Evolutionary conservation across 805 yeast species (phyloP).

Genomic region (Suhomyces prunicola): DNA sequence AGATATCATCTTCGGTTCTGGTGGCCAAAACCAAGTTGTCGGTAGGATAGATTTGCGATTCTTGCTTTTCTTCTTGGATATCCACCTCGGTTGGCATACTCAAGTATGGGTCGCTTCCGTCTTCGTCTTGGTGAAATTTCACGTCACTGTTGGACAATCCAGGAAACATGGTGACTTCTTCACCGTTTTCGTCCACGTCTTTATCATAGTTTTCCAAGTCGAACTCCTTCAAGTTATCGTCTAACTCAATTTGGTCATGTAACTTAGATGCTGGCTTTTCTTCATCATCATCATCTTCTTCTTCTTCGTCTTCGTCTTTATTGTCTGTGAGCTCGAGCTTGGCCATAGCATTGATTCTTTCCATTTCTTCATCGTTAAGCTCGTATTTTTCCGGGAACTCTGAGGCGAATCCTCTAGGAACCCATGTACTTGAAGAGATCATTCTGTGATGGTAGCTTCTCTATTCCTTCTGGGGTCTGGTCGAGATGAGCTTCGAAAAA

Average conservation of each 20-base stretch:
- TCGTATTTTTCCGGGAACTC: constrained; percentile 90
- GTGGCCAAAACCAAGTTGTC: constrained; percentile 89
- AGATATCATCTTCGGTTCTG: constrained; percentile 93
- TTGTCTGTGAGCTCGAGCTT: constrained; percentile 79
- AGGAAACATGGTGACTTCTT: constrained; percentile 63
- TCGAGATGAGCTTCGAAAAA: constrained; percentile 3
- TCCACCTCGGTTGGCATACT: constrained; percentile 64
- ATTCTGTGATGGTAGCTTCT: constrained; percentile 31
- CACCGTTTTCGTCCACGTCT: constrained; percentile 59
- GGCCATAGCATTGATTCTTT: constrained; percentile 82
- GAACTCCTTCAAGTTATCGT: constrained; percentile 85
- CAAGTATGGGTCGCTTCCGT: constrained; percentile 59
- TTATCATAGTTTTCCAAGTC: constrained; percentile 83
- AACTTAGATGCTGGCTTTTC: constrained; percentile 31
- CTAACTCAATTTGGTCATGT: constrained; percentile 57
- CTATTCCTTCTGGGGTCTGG: neutral
- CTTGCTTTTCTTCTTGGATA: constrained; percentile 71
- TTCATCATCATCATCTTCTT: constrained; percentile 42
- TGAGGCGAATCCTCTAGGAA: constrained; percentile 91
- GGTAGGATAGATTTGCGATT: constrained; percentile 80
- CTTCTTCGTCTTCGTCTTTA: constrained; percentile 57
- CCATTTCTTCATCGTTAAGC: constrained; percentile 88
- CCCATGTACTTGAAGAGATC: constrained; percentile 95
- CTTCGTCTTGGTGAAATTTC: constrained; percentile 45
- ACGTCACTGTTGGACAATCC: constrained; percentile 59